These are phyloP conservation scores for Blastobotrys persicus DNA, from an alignment of 1,139 yeast genomes.

Conservation along the genomic window DNA sequence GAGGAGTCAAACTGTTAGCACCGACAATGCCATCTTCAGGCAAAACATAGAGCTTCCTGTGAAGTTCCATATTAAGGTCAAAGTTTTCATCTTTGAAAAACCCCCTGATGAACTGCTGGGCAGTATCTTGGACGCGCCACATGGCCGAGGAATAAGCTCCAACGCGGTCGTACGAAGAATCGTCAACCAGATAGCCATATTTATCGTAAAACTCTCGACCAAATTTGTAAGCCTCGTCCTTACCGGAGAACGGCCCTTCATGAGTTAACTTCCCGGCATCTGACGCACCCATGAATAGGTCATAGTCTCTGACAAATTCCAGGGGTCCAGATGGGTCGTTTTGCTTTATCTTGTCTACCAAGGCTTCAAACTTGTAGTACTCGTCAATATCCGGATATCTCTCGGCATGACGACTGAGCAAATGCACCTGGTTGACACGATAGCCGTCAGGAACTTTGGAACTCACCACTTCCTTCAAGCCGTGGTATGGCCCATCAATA, in stretches of 20 bases:
- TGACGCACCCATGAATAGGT: slow-evolving; percentile 13
- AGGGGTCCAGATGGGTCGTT: slow-evolving; percentile 17
- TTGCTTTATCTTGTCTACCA: slow-evolving; percentile 14
- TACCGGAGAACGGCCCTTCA: slow-evolving; percentile 22
- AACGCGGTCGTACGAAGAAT: background rate
- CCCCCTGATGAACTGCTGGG: slow-evolving; percentile 20
- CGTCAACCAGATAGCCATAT: slow-evolving; percentile 16
- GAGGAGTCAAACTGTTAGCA: slow-evolving; percentile 10
- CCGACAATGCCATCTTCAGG: slow-evolving; percentile 6
- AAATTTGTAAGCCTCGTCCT: slow-evolving; percentile 12
- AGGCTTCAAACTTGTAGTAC: slow-evolving; percentile 4
- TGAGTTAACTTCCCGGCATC: slow-evolving; percentile 21
- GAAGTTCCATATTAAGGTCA: background rate
- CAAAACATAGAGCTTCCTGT: slow-evolving; percentile 2
- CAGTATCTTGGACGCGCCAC: slow-evolving; percentile 22
- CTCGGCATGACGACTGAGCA: slow-evolving; percentile 21
- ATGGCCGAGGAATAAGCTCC: slow-evolving; percentile 19
- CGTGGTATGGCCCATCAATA: slow-evolving; percentile 4
- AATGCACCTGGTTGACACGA: slow-evolving; percentile 17
- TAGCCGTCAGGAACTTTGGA: slow-evolving; percentile 8
- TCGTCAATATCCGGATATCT: slow-evolving; percentile 18
- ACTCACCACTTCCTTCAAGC: background rate
- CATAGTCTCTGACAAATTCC: slow-evolving; percentile 19
- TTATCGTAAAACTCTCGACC: slow-evolving; percentile 16
- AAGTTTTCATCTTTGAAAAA: slow-evolving; percentile 12